These are phyloP conservation scores for fission yeast (Schizosaccharomyces pombe) DNA, from an alignment of 805 yeast genomes.

Conservation along the genomic window DNA sequence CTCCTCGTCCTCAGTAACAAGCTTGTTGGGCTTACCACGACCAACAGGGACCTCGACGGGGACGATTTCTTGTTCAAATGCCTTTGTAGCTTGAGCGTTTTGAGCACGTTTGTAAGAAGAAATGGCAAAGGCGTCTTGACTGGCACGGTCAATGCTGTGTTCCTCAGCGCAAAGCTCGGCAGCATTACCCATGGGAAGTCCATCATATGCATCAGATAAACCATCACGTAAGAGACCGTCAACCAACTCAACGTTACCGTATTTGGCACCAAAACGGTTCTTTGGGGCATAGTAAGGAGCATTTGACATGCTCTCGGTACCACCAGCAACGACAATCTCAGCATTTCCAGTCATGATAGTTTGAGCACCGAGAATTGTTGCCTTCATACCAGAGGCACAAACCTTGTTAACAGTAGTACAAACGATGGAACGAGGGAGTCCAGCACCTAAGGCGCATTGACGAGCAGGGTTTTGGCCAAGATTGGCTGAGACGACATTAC, in stretches of 20 bases:
- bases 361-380: slow-evolving; percentile 72
- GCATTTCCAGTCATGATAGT: slow-evolving; percentile 45
- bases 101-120: slow-evolving; percentile 69
- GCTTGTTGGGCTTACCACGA: slow-evolving; percentile 65
- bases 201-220: slow-evolving; percentile 71
- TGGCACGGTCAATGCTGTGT: slow-evolving; percentile 52
- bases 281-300: slow-evolving; percentile 71
- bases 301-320: slow-evolving; percentile 90
- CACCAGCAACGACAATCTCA: slow-evolving; percentile 67
- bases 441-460: slow-evolving; percentile 78
- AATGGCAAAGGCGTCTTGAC: slow-evolving; percentile 75
- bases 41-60: slow-evolving; percentile 75
- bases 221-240: slow-evolving; percentile 92
- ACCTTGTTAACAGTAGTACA: slow-evolving; percentile 86
- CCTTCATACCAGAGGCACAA: slow-evolving; percentile 85
- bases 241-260: slow-evolving; percentile 53
- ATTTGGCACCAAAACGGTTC: slow-evolving; percentile 74
- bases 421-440: slow-evolving; percentile 54
- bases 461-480: slow-evolving; percentile 94
- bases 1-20: slow-evolving; percentile 67
- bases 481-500: slow-evolving; percentile 76
- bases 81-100: slow-evolving; percentile 54
- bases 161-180: slow-evolving; percentile 92
- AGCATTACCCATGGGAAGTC: slow-evolving; percentile 81
- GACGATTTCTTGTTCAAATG: slow-evolving; percentile 59